Evolutionary conservation across 2,329 filamentous ascomycete species (phyloP).

Genomic region (Blumeria hordei): DNA sequence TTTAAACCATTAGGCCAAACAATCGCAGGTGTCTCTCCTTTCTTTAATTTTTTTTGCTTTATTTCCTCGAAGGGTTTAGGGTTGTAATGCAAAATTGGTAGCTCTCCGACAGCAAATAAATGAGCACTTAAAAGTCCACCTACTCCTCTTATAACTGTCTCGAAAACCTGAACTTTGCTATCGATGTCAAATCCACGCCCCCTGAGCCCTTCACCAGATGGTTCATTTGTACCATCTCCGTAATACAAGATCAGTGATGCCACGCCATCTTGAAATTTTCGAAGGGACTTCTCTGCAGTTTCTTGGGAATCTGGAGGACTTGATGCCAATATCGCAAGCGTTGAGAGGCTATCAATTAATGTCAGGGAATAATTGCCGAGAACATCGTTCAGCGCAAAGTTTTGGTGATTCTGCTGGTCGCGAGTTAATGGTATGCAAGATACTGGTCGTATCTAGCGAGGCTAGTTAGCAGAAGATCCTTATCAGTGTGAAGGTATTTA

Average conservation of each 20-base stretch:
- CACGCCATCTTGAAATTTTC: constrained; percentile 61
- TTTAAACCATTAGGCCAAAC: constrained; percentile 52
- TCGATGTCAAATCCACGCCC: constrained; percentile 77
- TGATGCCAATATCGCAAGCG: constrained; percentile 75
- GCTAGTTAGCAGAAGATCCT: constrained; percentile 1
- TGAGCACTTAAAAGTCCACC: constrained; percentile 83
- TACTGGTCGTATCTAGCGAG: constrained; percentile 48
- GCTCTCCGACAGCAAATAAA: constrained; percentile 70
- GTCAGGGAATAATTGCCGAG: constrained; percentile 94
- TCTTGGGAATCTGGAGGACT: constrained; percentile 30
- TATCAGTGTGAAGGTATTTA: constrained; percentile 1
- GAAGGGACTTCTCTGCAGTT: constrained; percentile 35
- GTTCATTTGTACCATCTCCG: constrained; percentile 54
- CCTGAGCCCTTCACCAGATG: constrained; percentile 43
- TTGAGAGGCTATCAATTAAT: constrained; percentile 82
- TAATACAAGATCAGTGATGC: constrained; percentile 56
- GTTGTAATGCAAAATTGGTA: constrained; percentile 63
- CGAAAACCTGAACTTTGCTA: constrained; percentile 96
- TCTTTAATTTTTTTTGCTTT: constrained; percentile 14
- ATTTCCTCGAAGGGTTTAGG: constrained; percentile 17
- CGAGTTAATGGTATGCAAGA: constrained; percentile 66
- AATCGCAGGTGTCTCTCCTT: constrained; percentile 30
- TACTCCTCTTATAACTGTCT: constrained; percentile 84
- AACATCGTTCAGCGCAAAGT: constrained; percentile 81
- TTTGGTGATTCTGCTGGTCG: constrained; percentile 52